These are phyloP conservation scores for Chaetomiaceae sp. DNA, from an alignment of 2,329 filamentous ascomycete genomes.

Conservation along the genomic window DNA sequence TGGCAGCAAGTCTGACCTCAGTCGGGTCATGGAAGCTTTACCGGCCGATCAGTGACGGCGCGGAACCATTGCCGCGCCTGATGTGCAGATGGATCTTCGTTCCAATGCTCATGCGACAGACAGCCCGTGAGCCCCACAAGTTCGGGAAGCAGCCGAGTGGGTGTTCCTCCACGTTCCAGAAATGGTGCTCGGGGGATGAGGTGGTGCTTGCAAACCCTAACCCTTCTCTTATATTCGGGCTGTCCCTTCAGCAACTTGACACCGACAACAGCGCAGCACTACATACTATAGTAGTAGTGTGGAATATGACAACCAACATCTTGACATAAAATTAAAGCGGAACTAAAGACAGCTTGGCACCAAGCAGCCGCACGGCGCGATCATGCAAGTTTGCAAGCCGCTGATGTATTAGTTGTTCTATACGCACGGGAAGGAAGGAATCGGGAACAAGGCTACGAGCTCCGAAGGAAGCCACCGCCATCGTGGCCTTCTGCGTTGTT, in stretches of 20 bases:
- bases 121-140: no score
- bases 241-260: no score
- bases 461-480: slow-evolving; percentile 11
- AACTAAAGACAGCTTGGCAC: background rate
- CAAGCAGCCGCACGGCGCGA: slow-evolving; percentile 1
- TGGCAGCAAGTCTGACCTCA: background rate
- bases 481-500: background rate
- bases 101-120: no score
- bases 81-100: background rate
- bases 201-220: background rate
- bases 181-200: no score
- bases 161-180: no score
- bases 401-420: background rate
- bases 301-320: no score
- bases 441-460: background rate
- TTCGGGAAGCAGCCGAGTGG: no score
- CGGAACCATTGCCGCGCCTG: background rate
- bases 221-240: background rate
- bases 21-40: background rate
- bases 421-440: background rate
- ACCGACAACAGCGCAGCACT: no score
- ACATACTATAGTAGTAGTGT: no score
- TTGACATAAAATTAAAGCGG: no score
- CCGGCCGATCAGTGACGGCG: background rate
- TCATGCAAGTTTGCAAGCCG: background rate